Evolutionary conservation across 192 early-diverging fungal genomes (phyloP), one percentile per base, ranked within the genome.

Genomic region (Coemansia pectinata): DNA sequence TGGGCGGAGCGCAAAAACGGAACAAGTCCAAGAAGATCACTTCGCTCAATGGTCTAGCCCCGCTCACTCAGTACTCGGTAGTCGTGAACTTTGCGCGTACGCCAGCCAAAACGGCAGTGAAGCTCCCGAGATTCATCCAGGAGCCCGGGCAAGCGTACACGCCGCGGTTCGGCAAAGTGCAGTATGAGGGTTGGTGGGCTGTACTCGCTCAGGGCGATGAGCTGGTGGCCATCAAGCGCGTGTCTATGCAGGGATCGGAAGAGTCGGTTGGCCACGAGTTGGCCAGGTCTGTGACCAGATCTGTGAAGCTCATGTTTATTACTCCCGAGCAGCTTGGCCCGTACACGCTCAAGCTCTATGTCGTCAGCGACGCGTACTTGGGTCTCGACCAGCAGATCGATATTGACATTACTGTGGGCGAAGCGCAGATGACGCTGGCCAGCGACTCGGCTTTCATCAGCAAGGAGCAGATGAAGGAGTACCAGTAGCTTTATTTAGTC

Each of bases 121-220:
- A 23, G 14, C 17, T 3, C 47, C 72, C 72, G 25, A 15, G 21
- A 53, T 63, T 77, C 36, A 58, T 75, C 19, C 45, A 63, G 41
- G 75, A 80, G 48, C 62, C 62, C 23, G 89, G 89, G 2, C 87
- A 87, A 19, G 88, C 95, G n/a, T 84, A 92, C 66, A 86, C 93
- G 19, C 94, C 95, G 19, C 74, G 85, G 64, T 99, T 98, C 71
- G 92, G 95, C 17, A 97, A 98, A 71, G 81, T 88, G 7, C 95
- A 98, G 74, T 92, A 90, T 74, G 96, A 99, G 71, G 91, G 93
- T 0, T 99, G 95, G 94, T 99, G 93, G 92, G 67, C 94, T 4
- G 85, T 96, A 8, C 76, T 98, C 8, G 95, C 90, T 1, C 87
- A 95, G 55, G 77, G 29, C 3, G 73, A 93, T 47, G 91, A 92